A percentile compares a stretch with the other conserved stretches of the same genome.
These are phyloP conservation scores for Yamadazyma aaseri DNA, from an alignment of 1,139 yeast genomes.

Conservation along the genomic window DNA sequence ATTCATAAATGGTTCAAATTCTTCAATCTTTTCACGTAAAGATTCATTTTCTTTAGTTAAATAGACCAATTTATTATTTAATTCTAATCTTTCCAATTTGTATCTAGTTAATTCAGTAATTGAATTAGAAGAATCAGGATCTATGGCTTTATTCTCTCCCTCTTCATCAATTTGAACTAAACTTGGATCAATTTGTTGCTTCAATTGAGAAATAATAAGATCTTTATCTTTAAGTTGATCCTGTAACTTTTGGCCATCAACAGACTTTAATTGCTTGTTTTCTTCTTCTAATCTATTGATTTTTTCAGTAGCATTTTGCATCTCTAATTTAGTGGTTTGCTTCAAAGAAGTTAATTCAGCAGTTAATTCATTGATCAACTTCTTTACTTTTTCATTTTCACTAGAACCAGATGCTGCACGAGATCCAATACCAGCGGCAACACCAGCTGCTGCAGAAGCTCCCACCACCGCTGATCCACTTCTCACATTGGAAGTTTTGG, in stretches of 20 bases:
- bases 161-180: constrained; percentile 26
- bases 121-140: constrained; percentile 15
- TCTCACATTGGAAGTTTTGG: constrained; percentile 1
- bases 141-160: constrained; percentile 18
- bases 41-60: constrained; percentile 47
- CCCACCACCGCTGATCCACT: not conserved
- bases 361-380: constrained; percentile 42
- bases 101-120: constrained; percentile 37
- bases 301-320: constrained; percentile 52
- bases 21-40: constrained; percentile 39
- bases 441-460: not conserved
- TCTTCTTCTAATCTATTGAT: constrained; percentile 48
- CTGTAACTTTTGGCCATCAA: constrained; percentile 20
- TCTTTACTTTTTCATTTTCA: constrained; percentile 31
- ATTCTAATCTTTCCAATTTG: constrained; percentile 43
- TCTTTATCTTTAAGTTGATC: constrained; percentile 34
- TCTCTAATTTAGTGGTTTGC: constrained; percentile 47
- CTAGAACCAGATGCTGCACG: not conserved
- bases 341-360: constrained; percentile 47
- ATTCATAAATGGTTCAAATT: constrained; percentile 56
- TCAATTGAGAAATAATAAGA: constrained; percentile 35
- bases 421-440: not conserved
- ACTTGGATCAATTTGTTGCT: constrained; percentile 31
- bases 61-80: constrained; percentile 45
- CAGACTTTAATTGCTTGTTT: constrained; percentile 27